phyloP scores from a whole-genome alignment of 2,329 filamentous ascomycete genomes.

The Fusarium sacchari region DNA sequence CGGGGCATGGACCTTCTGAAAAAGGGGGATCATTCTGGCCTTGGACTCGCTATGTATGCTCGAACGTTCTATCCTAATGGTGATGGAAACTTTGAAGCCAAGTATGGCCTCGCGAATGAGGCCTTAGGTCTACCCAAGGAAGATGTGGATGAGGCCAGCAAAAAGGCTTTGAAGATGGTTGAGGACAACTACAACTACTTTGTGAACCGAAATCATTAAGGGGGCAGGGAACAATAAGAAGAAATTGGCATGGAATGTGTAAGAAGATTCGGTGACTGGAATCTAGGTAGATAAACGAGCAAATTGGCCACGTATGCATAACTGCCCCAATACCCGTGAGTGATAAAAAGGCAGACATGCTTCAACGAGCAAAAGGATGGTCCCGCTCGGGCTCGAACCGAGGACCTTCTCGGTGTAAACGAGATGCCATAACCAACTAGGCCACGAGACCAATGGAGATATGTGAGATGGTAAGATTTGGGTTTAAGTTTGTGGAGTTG shows the following conservation, averaged over 20 bases:
- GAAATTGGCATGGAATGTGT: rapidly evolving
- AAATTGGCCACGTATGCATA: background rate
- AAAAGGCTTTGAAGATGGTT: slow-evolving; percentile 56
- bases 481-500: background rate
- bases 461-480: rapidly evolving
- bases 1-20: slow-evolving; percentile 58
- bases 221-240: background rate
- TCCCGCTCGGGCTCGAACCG: slow-evolving; percentile 41
- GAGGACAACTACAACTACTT: slow-evolving; percentile 37
- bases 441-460: slow-evolving; percentile 31
- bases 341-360: background rate
- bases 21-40: slow-evolving; percentile 53
- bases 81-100: slow-evolving; percentile 55
- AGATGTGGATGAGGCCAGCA: slow-evolving; percentile 66
- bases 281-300: background rate
- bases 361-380: background rate
- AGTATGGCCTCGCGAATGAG: slow-evolving; percentile 56
- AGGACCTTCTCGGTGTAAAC: slow-evolving; percentile 41
- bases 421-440: slow-evolving; percentile 41
- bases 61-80: slow-evolving; percentile 61
- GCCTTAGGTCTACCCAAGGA: slow-evolving; percentile 67
- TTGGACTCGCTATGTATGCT: slow-evolving; percentile 63
- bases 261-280: rapidly evolving
- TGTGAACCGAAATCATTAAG: slow-evolving; percentile 15
- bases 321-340: background rate